Evolutionary conservation across 805 yeast genomes (phyloP).

Genomic region (Cyberlindnera japonica): DNA sequence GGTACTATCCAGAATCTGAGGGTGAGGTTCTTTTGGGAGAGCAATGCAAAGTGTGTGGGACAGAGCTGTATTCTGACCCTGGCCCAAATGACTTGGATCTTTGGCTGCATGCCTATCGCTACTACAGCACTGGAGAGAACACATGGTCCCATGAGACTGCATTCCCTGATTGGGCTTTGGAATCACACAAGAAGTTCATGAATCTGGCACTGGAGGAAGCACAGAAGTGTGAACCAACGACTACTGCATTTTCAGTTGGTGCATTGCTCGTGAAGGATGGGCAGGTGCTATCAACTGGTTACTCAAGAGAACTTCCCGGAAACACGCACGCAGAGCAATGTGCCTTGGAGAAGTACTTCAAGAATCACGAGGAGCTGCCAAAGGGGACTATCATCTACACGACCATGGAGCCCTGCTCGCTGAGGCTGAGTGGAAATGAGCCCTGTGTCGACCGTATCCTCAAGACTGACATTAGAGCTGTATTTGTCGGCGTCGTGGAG

Average conservation of each 20-base stretch:
- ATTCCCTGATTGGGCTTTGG: conserved; percentile 45
- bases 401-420: conserved; percentile 96
- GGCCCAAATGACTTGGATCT: conserved; percentile 81
- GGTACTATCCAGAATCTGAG: conserved; percentile 16
- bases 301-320: conserved; percentile 86
- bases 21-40: conserved; percentile 68
- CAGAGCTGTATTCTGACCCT: conserved; percentile 80
- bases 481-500: conserved; percentile 89
- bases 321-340: conserved; percentile 98
- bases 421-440: conserved; percentile 79
- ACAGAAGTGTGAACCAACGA: conserved; percentile 71
- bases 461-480: conserved; percentile 54
- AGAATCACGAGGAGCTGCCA: conserved; percentile 46
- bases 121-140: conserved; percentile 47
- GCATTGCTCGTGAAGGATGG: conserved; percentile 71
- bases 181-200: conserved; percentile 60
- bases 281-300: conserved; percentile 72
- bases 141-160: conserved; percentile 29
- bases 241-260: conserved; percentile 92
- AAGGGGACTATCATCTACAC: conserved; percentile 80
- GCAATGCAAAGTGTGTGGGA: conserved; percentile 61
- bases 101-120: conserved; percentile 89
- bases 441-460: conserved; percentile 86
- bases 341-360: conserved; percentile 73
- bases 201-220: conserved; percentile 75